phyloP scores from a whole-genome alignment of 306 rosid species.

The Dryas octopetala region DNA sequence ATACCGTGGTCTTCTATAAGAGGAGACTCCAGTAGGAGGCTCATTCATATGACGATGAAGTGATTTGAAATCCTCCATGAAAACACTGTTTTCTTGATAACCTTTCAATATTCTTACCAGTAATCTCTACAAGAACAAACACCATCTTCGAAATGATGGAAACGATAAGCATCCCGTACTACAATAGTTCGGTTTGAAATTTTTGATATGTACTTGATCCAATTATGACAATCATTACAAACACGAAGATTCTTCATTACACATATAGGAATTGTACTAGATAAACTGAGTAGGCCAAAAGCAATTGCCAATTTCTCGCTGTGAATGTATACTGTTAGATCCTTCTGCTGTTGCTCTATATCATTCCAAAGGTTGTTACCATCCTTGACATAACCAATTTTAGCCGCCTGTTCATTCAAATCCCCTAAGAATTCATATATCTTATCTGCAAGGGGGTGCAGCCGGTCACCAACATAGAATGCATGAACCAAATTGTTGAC shows the following conservation, averaged over 20 bases:
- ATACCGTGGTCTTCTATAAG: background rate
- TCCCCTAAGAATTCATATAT: constrained; percentile 56
- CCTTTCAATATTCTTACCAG: constrained; percentile 44
- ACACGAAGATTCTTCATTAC: constrained; percentile 85
- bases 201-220: constrained; percentile 74
- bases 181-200: constrained; percentile 53
- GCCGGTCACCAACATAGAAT: constrained; percentile 75
- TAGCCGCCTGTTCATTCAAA: constrained; percentile 45
- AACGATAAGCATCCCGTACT: constrained; percentile 79
- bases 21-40: background rate
- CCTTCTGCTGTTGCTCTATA: constrained; percentile 54
- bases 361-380: constrained; percentile 53
- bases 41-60: background rate
- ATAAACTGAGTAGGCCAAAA: constrained; percentile 68
- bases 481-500: constrained; percentile 60
- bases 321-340: constrained; percentile 51
- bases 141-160: constrained; percentile 80
- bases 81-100: background rate
- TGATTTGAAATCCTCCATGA: background rate
- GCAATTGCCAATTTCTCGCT: constrained; percentile 83
- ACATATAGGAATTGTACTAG: constrained; percentile 47
- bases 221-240: constrained; percentile 83
- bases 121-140: constrained; percentile 76
- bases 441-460: constrained; percentile 56
- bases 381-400: constrained; percentile 60